Evolutionary conservation across 345 rosid genomes (phyloP), one percentile per base, ranked within the genome.

Genomic region (Reutealis trisperma): DNA sequence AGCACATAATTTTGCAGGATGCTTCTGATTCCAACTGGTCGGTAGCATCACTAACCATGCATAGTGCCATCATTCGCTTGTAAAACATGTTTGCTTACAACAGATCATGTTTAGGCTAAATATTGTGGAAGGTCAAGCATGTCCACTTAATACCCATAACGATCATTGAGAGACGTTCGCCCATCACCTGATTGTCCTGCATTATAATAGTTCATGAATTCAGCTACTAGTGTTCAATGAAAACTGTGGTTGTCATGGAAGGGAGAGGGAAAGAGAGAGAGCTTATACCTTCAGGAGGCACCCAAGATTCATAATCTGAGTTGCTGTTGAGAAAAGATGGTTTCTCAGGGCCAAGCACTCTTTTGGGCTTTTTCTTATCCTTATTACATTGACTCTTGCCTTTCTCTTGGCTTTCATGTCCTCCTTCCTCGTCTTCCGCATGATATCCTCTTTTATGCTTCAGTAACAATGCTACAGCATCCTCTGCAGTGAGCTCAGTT

Each of bases 181-280:
- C 99, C 97, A 80, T 96, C 98, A 64, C 98, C 99, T 16, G 96
- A 91, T 90, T 96, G 99, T 44, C 98, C 99, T 96, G 87, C 85
- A 62, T 73, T 63, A 24, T 24, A 5, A 66, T 0, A 8, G 42
- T 19, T 6, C 5, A 13, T 15, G 32, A 63, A 66, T 15, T 44
- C 51, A 30, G 70, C 61, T 22, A 19, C 19, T 21, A 45, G 16
- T 27, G 10, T 37, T 22, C 22, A 21, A 24, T 27, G 6, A 68
- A n/a, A 4, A 21, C 14, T 32, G 12, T 19, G 10, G 41, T 55
- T 27, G 22, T 45, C 30, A 51, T 19, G 6, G n/a, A 18, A 16
- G 7, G 59, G 21, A 18, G 4, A 4, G 14, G 57, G 41, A 37
- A 37, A 57, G 22, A 19, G 70, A 42, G 55, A 30, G 21, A 22